These are phyloP conservation scores for Acmispon strigosus DNA, from an alignment of 306 rosid genomes.

Conservation along the genomic window DNA sequence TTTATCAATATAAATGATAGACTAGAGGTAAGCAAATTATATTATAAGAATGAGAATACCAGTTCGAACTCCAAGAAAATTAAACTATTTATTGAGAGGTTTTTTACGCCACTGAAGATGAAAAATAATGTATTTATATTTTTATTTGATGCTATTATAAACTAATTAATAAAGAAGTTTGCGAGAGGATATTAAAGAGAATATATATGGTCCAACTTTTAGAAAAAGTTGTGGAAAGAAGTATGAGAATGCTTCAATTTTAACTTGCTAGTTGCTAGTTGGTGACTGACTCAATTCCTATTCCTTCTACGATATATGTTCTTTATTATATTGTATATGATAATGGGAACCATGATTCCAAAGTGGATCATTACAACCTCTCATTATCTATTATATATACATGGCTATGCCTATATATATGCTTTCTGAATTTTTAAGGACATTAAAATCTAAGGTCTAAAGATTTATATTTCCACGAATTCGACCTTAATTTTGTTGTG, in stretches of 20 bases:
- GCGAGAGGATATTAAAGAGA: no score
- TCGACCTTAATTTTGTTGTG: not conserved
- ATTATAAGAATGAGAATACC: no score
- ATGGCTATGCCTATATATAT: not conserved
- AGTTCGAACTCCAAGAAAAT: no score
- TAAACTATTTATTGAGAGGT: no score
- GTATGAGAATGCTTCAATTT: not conserved
- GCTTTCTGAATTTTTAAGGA: conserved; percentile 11
- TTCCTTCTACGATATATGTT: not conserved
- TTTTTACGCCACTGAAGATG: no score
- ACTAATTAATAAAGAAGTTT: no score
- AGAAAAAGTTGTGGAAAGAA: not conserved
- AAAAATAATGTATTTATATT: no score
- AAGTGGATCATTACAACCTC: not conserved
- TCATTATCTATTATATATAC: not conserved
- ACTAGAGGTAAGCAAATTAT: no score
- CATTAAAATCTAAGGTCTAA: not conserved
- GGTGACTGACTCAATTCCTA: conserved; percentile 1
- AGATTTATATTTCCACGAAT: not conserved
- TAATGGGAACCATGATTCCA: conserved; percentile 13
- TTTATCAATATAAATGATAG: no score
- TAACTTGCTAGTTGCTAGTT: not conserved
- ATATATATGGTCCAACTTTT: no score
- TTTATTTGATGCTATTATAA: no score
- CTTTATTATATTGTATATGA: not conserved